Conservation (phyloP, 1,284 basidiomycete genomes). For the Malassezia pachydermatis region DNA sequence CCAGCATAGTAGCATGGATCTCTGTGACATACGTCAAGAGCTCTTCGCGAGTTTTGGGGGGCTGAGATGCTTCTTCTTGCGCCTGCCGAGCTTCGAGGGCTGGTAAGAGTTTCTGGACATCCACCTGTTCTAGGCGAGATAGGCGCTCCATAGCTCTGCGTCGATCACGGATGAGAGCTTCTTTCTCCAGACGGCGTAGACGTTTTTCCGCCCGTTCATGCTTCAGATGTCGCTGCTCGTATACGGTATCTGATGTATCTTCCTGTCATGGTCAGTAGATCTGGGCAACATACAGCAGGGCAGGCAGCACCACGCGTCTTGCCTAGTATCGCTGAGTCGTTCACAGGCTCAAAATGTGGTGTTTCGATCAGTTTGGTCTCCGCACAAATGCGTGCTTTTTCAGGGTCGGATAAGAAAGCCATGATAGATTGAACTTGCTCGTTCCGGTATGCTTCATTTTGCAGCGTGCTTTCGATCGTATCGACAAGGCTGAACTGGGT, state of each 20-base stretch:
- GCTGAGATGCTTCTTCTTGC: background rate
- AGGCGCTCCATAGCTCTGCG: constrained; percentile 1
- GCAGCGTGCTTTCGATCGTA: background rate
- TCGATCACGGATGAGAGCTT: constrained; percentile 13
- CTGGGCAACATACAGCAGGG: background rate
- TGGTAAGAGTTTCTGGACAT: constrained; percentile 9
- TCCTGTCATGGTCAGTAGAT: background rate
- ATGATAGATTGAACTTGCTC: constrained; percentile 11
- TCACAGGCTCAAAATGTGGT: constrained; percentile 7
- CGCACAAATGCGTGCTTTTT: constrained; percentile 12
- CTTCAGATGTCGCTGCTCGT: constrained; percentile 2
- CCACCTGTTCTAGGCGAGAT: constrained; percentile 2
- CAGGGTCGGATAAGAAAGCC: constrained; percentile 13
- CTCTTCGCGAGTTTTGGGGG: background rate
- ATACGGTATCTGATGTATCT: constrained; percentile 10
- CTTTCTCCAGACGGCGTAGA: constrained; percentile 16
- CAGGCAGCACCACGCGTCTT: constrained; percentile 8
- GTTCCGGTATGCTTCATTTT: background rate
- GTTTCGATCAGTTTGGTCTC: constrained; percentile 10
- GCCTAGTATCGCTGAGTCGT: constrained; percentile 1
- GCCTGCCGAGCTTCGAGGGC: constrained; percentile 5
- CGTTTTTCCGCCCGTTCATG: constrained; percentile 15
- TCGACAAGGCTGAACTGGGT: background rate
- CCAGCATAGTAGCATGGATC: background rate
- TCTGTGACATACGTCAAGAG: background rate